Conservation (phyloP, 345 rosid genomes). For the Eucalyptus marginata region DNA sequence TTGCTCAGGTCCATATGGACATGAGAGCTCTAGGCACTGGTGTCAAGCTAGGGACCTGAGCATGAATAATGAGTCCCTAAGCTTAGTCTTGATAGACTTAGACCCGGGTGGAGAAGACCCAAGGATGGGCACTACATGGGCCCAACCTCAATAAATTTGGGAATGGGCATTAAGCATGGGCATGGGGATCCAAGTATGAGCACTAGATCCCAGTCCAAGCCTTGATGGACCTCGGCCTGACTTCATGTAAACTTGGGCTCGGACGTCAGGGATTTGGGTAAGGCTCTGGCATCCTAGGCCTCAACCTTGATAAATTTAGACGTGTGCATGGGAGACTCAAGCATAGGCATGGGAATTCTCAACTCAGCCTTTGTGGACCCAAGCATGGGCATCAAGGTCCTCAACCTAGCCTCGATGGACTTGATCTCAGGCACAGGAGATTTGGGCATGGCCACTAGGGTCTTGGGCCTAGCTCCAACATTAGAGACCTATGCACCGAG, state of each 20-base stretch:
- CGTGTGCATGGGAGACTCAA: no score
- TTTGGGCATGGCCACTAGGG: not conserved
- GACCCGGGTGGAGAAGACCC: accelerated
- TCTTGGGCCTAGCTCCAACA: not conserved
- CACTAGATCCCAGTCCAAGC: not conserved
- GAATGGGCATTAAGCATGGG: not conserved
- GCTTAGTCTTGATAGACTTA: not conserved
- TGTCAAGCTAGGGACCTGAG: not conserved
- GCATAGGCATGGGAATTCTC: no score
- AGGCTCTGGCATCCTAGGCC: accelerated
- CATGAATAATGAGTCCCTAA: no score
- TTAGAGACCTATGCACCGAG: accelerated
- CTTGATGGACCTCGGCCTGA: not conserved
- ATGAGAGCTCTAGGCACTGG: not conserved
- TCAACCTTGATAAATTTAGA: no score
- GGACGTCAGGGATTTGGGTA: accelerated
- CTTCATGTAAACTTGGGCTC: not conserved
- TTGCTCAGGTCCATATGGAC: no score
- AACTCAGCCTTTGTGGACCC: no score
- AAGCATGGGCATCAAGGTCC: accelerated
- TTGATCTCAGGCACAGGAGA: not conserved
- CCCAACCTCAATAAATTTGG: accelerated
- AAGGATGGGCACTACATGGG: not conserved
- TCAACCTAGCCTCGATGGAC: not conserved
- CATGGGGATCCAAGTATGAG: not conserved